Conservation (phyloP, 2,329 filamentous ascomycete genomes). For the Macrophomina pseudophaseolina region DNA sequence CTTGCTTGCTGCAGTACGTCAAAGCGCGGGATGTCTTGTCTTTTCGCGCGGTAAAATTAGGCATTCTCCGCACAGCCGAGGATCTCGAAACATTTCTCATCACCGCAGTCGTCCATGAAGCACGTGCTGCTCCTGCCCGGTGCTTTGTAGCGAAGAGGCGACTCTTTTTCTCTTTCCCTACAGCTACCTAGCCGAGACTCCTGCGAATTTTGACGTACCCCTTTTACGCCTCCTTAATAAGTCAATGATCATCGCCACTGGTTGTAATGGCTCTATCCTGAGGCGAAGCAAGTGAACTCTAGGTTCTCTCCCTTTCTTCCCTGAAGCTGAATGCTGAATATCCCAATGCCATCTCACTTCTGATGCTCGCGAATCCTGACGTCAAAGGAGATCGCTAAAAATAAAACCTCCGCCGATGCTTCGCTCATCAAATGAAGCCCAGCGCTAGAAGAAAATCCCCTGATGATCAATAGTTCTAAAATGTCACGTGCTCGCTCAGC, state of each 20-base stretch:
- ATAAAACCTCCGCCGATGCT: background rate
- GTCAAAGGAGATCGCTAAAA: constrained; percentile 15
- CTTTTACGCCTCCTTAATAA: background rate
- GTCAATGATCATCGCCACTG: background rate
- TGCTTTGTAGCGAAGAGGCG: background rate
- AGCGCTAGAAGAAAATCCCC: background rate
- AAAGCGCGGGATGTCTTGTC: no score
- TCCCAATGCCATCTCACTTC: constrained; percentile 1
- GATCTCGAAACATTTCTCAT: background rate
- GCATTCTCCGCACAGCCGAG: background rate
- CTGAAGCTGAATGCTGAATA: background rate
- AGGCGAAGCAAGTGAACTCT: background rate
- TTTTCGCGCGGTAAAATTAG: no score
- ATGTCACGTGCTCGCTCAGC: constrained; percentile 10
- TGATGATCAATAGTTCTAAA: background rate
- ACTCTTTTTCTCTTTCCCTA: background rate
- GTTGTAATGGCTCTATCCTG: background rate
- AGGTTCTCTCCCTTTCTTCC: constrained; percentile 1
- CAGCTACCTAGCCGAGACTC: constrained; percentile 7
- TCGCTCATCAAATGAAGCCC: background rate
- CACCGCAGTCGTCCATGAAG: background rate
- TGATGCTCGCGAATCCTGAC: background rate
- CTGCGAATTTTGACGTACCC: background rate
- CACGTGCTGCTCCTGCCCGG: background rate
- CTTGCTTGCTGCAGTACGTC: no score